These are phyloP conservation scores for Aspergillus affinis DNA, from an alignment of 495 filamentous ascomycete genomes.

Conservation along the genomic window DNA sequence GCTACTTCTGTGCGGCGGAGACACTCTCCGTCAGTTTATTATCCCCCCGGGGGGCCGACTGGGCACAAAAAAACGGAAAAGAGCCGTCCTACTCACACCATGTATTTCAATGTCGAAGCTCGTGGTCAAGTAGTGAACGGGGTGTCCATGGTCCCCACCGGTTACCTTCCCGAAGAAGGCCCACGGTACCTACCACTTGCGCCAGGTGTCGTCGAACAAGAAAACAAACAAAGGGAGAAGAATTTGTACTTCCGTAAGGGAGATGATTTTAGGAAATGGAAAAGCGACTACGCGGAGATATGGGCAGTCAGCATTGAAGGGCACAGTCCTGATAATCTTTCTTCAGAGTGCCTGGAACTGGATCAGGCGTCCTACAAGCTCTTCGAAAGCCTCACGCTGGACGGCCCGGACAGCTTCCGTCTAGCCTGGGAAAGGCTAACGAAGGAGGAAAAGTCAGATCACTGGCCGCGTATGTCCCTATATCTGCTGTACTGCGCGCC, in stretches of 20 bases:
- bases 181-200: not conserved
- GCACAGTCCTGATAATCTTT: constrained; percentile 16
- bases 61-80: no score
- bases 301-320: constrained; percentile 25
- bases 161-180: no score
- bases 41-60: no score
- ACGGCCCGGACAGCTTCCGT: constrained; percentile 35
- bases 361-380: constrained; percentile 21
- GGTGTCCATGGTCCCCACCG: no score
- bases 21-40: not conserved
- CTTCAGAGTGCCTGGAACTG: constrained; percentile 15
- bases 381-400: constrained; percentile 24
- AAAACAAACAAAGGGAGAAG: constrained; percentile 17
- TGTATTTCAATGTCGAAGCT: no score
- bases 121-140: no score
- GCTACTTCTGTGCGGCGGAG: not conserved
- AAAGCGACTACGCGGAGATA: constrained; percentile 24
- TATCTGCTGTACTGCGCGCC: constrained; percentile 50
- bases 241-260: constrained; percentile 12
- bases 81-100: no score
- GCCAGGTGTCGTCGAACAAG: constrained; percentile 1
- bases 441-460: constrained; percentile 24
- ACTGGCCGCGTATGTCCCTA: constrained; percentile 55
- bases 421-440: constrained; percentile 40
- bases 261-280: constrained; percentile 20